These are phyloP conservation scores for Lactarius indigo DNA, from an alignment of 768 basidiomycete genomes.

Conservation along the genomic window DNA sequence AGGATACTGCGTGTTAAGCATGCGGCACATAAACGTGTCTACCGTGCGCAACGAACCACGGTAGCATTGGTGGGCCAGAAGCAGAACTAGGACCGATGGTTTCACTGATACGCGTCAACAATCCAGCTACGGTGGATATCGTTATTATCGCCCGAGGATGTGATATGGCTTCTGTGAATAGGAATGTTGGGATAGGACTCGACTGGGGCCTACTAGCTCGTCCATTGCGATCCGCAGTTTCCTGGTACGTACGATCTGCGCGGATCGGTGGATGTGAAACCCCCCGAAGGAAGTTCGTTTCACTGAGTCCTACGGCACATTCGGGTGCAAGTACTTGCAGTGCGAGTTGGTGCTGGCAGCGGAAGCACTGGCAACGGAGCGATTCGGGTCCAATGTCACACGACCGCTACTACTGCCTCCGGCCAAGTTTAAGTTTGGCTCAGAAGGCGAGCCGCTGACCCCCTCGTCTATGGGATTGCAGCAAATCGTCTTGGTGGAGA, in stretches of 20 bases:
- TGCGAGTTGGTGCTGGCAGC: background rate
- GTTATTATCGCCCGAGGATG: background rate
- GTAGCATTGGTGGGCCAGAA: background rate
- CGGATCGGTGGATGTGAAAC: background rate
- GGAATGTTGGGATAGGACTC: background rate
- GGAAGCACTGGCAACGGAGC: background rate
- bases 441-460: background rate
- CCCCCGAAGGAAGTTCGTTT: background rate
- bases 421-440: background rate
- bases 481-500: background rate
- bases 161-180: background rate
- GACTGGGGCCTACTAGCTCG: background rate
- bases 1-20: conserved; percentile 13
- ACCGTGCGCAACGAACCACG: background rate
- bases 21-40: background rate
- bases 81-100: background rate
- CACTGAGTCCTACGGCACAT: background rate
- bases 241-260: background rate
- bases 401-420: background rate
- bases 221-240: background rate
- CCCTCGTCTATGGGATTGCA: background rate
- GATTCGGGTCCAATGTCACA: background rate
- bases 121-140: background rate
- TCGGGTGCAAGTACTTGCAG: background rate
- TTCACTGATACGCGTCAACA: background rate